Evolutionary conservation across 208 protist genomes (phyloP).

Genomic region (Blastocrithidia nonstop): DNA sequence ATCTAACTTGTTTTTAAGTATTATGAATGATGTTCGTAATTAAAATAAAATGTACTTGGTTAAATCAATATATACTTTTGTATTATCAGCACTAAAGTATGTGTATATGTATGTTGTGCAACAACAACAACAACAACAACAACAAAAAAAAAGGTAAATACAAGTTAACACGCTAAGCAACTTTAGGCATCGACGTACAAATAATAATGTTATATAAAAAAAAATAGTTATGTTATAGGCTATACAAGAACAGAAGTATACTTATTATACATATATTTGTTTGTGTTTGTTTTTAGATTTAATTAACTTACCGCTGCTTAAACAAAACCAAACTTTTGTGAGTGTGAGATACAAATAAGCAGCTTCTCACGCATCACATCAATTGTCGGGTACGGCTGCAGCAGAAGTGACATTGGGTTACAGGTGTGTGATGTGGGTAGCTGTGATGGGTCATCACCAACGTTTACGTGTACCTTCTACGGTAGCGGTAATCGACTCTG

Average conservation of each 20-base stretch:
- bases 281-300: background rate
- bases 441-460: constrained; percentile 52
- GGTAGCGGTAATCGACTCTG: constrained; percentile 70
- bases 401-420: constrained; percentile 67
- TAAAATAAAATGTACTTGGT: too few species aligned
- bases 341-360: constrained; percentile 42
- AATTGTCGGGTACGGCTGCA: constrained; percentile 54
- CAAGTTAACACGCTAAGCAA: background rate
- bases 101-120: too few species aligned
- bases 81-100: too few species aligned
- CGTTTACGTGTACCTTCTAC: constrained; percentile 62
- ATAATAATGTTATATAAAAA: background rate
- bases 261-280: background rate
- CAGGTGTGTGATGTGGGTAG: constrained; percentile 82
- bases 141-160: constrained; percentile 2
- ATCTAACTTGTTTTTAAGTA: too few species aligned
- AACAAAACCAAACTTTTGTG: constrained; percentile 67
- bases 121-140: constrained; percentile 1
- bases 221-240: background rate
- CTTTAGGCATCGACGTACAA: background rate
- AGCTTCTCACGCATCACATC: constrained; percentile 39
- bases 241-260: background rate
- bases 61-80: too few species aligned
- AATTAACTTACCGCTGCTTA: constrained; percentile 8
- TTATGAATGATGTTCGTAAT: too few species aligned